Evolutionary conservation across 441 rosid genomes (phyloP).

Genomic region (Jatropha multifida): DNA sequence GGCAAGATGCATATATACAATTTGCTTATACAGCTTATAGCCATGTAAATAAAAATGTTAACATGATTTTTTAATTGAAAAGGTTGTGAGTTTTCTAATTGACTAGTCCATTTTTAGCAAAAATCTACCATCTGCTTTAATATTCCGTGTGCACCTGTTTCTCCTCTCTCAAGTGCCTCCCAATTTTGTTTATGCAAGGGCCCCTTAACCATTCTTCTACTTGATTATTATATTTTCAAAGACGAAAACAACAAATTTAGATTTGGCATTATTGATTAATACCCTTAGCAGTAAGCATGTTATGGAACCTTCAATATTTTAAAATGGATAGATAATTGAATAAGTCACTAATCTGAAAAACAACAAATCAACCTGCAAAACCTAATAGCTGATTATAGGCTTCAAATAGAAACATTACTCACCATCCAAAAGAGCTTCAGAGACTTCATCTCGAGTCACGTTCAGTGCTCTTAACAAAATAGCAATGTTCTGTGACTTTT

Average conservation of each 20-base stretch:
- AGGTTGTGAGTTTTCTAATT: neutral
- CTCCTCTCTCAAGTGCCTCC: neutral
- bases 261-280: neutral
- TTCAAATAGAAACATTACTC: slow-evolving; percentile 23
- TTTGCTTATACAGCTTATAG: neutral
- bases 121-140: slow-evolving; percentile 1
- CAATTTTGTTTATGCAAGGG: neutral
- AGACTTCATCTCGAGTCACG: slow-evolving; percentile 91
- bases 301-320: neutral
- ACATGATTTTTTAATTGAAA: neutral
- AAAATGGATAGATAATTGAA: neutral
- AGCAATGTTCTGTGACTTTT: slow-evolving; percentile 98
- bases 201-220: neutral
- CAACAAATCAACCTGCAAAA: neutral
- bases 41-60: neutral
- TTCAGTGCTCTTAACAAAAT: slow-evolving; percentile 87
- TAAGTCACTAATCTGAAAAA: neutral
- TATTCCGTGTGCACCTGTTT: neutral
- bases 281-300: neutral
- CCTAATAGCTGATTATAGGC: slow-evolving; percentile 4
- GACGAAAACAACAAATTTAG: neutral
- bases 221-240: neutral
- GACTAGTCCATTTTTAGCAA: neutral
- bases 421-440: slow-evolving; percentile 97
- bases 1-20: neutral